Evolutionary conservation across 2,329 filamentous ascomycete genomes (phyloP).

Genomic region (Xylariaceae sp.): DNA sequence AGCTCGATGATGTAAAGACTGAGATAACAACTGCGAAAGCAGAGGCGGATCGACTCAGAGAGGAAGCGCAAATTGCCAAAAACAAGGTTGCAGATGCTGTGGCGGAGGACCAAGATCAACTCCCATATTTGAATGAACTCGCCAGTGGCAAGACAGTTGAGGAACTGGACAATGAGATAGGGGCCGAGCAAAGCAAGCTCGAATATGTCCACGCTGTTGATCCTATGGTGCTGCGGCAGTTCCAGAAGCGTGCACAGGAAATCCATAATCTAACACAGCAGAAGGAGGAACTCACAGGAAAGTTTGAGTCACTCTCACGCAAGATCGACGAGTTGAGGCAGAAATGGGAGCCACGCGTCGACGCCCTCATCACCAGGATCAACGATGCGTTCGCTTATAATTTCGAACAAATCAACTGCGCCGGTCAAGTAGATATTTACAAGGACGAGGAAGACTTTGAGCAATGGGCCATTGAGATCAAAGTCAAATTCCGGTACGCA

Average conservation of each 20-base stretch:
- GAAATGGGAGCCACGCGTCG: conserved; percentile 84
- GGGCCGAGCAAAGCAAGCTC: conserved; percentile 75
- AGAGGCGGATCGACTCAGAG: conserved; percentile 47
- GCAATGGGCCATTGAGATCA: conserved; percentile 90
- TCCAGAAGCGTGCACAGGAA: conserved; percentile 71
- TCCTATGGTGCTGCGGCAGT: conserved; percentile 77
- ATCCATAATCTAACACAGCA: conserved; percentile 69
- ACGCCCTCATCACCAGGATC: conserved; percentile 78
- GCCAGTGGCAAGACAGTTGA: conserved; percentile 61
- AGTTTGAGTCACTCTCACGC: conserved; percentile 60
- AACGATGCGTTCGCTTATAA: conserved; percentile 92
- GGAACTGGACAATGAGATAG: conserved; percentile 75
- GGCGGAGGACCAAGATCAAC: conserved; percentile 47
- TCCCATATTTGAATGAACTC: conserved; percentile 52
- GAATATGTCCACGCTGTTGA: conserved; percentile 82
- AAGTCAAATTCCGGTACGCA: conserved; percentile 88
- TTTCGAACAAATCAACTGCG: conserved; percentile 92
- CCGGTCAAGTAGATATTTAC: conserved; percentile 85
- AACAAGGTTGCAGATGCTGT: conserved; percentile 49
- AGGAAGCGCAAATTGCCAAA: conserved; percentile 46
- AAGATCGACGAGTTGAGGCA: conserved; percentile 71
- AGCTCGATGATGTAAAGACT: conserved; percentile 55
- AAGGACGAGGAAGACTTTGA: conserved; percentile 94
- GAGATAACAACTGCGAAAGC: conserved; percentile 49
- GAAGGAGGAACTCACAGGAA: conserved; percentile 61